Conservation (phyloP, 768 basidiomycete genomes). For the Antrodiella citrinella region DNA sequence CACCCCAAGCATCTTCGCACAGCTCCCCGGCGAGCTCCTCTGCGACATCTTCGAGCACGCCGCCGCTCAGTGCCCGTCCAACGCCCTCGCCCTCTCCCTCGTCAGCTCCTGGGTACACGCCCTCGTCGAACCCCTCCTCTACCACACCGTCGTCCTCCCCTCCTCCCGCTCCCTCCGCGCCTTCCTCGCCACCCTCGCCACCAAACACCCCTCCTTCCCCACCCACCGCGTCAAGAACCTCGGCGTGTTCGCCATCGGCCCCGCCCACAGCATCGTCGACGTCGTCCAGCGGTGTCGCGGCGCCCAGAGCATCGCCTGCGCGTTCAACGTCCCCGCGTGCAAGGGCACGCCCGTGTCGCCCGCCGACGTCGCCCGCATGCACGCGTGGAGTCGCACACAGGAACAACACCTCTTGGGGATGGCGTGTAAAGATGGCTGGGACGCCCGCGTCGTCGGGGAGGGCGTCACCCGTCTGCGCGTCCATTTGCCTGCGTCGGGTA, state of each 20-base stretch:
- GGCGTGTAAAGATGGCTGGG: constrained; percentile 29
- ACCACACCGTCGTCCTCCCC: constrained; percentile 29
- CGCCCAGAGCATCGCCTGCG: constrained; percentile 27
- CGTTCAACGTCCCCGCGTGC: constrained; percentile 26
- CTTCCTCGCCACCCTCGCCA: constrained; percentile 22
- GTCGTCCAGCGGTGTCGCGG: constrained; percentile 25
- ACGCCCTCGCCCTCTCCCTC: constrained; percentile 26
- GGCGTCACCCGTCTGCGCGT: constrained; percentile 27
- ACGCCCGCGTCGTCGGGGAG: constrained; percentile 22
- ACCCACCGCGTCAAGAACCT: constrained; percentile 23
- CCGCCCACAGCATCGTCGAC: constrained; percentile 23
- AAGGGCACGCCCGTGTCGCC: constrained; percentile 3
- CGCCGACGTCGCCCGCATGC: background rate
- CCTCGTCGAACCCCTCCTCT: constrained; percentile 28
- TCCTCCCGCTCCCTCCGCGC: constrained; percentile 22
- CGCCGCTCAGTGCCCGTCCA: constrained; percentile 18
- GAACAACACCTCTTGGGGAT: constrained; percentile 29
- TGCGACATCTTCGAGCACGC: constrained; percentile 29
- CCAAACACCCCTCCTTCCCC: too few relatives aligned
- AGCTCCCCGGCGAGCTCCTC: constrained; percentile 28
- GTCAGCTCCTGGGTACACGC: constrained; percentile 26
- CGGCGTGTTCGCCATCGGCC: constrained; percentile 29
- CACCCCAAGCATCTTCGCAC: constrained; percentile 14
- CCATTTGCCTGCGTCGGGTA: constrained; percentile 19
- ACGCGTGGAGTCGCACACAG: constrained; percentile 11